phyloP scores from a whole-genome alignment of 1,139 yeast species.

The Diutina rugosa region DNA sequence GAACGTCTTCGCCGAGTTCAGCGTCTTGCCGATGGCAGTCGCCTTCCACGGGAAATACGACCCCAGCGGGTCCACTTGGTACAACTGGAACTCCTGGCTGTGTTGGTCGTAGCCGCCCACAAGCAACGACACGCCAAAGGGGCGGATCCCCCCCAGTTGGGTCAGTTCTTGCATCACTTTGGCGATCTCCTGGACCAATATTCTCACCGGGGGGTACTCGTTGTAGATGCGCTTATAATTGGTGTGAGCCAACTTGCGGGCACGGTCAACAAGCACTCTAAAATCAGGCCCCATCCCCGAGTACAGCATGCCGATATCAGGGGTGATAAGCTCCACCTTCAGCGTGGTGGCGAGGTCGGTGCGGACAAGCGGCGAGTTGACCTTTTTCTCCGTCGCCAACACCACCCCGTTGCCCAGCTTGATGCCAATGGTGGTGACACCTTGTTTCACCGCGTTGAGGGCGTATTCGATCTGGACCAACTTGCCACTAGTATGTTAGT shows the following conservation, averaged over 20 bases:
- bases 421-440: slow-evolving; percentile 93
- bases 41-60: slow-evolving; percentile 99
- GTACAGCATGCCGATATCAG: slow-evolving; percentile 93
- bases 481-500: slow-evolving; percentile 52
- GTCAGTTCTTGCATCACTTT: slow-evolving; percentile 97
- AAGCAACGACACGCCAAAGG: slow-evolving; percentile 88
- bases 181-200: slow-evolving; percentile 89
- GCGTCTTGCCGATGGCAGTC: slow-evolving; percentile 94
- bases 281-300: slow-evolving; percentile 99
- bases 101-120: slow-evolving; percentile 91
- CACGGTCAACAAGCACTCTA: slow-evolving; percentile 85
- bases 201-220: slow-evolving; percentile 94
- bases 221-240: slow-evolving; percentile 87
- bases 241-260: slow-evolving; percentile 88
- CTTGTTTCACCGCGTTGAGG: slow-evolving; percentile 92
- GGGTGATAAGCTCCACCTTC: slow-evolving; percentile 78
- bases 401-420: slow-evolving; percentile 95
- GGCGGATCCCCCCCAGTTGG: slow-evolving; percentile 96
- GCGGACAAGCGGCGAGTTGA: slow-evolving; percentile 67
- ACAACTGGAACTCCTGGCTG: slow-evolving; percentile 62
- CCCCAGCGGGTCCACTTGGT: slow-evolving; percentile 97
- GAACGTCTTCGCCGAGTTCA: slow-evolving; percentile 90
- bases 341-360: slow-evolving; percentile 45
- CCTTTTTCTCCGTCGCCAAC: slow-evolving; percentile 90
- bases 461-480: slow-evolving; percentile 97